phyloP scores from a whole-genome alignment of 2,329 filamentous ascomycete species.

The Pseudogymnoascus destructans region DNA sequence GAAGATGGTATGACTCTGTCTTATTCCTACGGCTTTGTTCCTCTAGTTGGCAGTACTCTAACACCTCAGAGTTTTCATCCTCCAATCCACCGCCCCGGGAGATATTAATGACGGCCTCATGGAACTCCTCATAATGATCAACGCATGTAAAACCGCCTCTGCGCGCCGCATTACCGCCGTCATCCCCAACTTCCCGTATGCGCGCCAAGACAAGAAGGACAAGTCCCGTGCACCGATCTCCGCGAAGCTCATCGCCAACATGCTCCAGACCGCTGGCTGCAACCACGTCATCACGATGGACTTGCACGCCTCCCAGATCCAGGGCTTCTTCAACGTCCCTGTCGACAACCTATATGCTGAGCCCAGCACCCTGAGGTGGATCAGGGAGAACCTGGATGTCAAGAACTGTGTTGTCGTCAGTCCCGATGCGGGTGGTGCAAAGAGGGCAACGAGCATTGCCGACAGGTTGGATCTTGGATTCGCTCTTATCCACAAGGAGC shows the following conservation, averaged over 20 bases:
- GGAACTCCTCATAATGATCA: slow-evolving; percentile 97
- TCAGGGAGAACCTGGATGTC: slow-evolving; percentile 69
- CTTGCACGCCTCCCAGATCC: slow-evolving; percentile 83
- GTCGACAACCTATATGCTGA: slow-evolving; percentile 80
- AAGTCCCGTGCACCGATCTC: slow-evolving; percentile 92
- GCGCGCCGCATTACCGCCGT: slow-evolving; percentile 90
- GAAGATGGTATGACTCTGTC: slow-evolving; percentile 55
- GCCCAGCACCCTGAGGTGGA: slow-evolving; percentile 83
- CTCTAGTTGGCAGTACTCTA: not conserved
- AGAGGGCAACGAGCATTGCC: slow-evolving; percentile 86
- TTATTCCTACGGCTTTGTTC: slow-evolving; percentile 14
- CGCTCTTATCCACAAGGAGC: slow-evolving; percentile 93
- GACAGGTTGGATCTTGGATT: slow-evolving; percentile 84
- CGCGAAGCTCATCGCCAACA: slow-evolving; percentile 91
- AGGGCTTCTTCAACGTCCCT: slow-evolving; percentile 83
- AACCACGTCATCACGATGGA: slow-evolving; percentile 95
- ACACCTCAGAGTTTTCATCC: slow-evolving; percentile 62
- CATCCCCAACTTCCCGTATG: slow-evolving; percentile 92
- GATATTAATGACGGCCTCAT: slow-evolving; percentile 97
- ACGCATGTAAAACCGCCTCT: slow-evolving; percentile 75
- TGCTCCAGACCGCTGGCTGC: slow-evolving; percentile 89
- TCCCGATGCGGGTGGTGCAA: slow-evolving; percentile 88
- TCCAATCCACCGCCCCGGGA: slow-evolving; percentile 87
- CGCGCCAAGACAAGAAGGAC: slow-evolving; percentile 96
- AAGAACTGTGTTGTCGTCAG: slow-evolving; percentile 87